phyloP scores from a whole-genome alignment of 2,329 filamentous ascomycete species.

The Ophiostoma sp. region DNA sequence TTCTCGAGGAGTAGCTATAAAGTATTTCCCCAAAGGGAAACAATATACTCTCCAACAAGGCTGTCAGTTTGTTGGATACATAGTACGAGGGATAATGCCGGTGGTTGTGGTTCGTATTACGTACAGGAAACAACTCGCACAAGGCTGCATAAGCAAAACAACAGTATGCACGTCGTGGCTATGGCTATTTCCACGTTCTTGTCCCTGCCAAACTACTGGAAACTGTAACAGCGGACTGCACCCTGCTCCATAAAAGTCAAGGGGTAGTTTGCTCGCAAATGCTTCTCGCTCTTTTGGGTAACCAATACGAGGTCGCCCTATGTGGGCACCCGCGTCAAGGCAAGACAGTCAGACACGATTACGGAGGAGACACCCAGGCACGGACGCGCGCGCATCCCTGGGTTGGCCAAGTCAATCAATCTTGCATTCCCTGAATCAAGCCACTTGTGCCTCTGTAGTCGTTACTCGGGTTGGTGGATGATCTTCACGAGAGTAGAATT shows the following conservation, averaged over 20 bases:
- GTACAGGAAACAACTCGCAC: not conserved
- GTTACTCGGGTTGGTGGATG: no score
- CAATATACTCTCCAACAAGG: not conserved
- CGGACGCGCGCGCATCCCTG: slow-evolving; percentile 10
- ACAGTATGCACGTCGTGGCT: not conserved
- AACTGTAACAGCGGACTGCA: not conserved
- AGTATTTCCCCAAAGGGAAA: not conserved
- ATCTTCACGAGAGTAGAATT: no score
- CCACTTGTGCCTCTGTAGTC: not conserved
- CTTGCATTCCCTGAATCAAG: not conserved
- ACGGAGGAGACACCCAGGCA: not conserved
- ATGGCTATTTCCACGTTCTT: not conserved
- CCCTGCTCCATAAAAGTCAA: not conserved
- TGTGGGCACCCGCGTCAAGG: not conserved
- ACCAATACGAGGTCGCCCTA: slow-evolving; percentile 3
- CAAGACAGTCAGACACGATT: not conserved
- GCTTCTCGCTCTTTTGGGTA: not conserved
- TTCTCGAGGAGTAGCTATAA: not conserved
- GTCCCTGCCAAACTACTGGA: not conserved
- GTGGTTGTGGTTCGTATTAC: not conserved
- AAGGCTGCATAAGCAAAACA: not conserved
- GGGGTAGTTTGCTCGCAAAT: not conserved
- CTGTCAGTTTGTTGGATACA: not conserved
- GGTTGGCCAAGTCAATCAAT: slow-evolving; percentile 9
- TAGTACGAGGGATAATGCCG: not conserved